Evolutionary conservation across 331 rosid genomes (phyloP).

Genomic region (Stylosanthes scabra): DNA sequence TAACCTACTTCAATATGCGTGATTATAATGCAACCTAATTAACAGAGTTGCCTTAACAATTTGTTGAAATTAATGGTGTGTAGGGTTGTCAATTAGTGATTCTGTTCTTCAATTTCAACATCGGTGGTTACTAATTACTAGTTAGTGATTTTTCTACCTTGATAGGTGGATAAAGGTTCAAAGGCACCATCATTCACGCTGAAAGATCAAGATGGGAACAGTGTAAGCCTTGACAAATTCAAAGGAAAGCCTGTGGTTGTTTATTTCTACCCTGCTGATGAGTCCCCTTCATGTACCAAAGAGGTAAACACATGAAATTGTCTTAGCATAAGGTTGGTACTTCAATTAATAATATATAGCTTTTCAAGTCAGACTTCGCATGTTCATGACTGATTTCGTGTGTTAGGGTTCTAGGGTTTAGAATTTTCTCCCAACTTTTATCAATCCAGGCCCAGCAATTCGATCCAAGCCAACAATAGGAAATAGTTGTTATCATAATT

Average conservation of each 20-base stretch:
- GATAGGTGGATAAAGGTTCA: conserved; percentile 62
- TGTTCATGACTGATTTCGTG: too few relatives aligned
- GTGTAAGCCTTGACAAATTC: conserved; percentile 67
- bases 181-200: conserved; percentile 74
- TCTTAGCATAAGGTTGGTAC: neutral
- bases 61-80: too few relatives aligned
- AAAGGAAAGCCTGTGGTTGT: conserved; percentile 85
- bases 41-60: too few relatives aligned
- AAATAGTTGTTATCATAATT: too few relatives aligned
- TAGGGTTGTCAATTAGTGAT: too few relatives aligned
- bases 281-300: conserved; percentile 93
- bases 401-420: too few relatives aligned
- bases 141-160: neutral
- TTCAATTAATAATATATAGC: neutral
- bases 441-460: too few relatives aligned
- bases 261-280: conserved; percentile 99
- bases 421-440: too few relatives aligned
- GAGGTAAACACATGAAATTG: conserved; percentile 56
- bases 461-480: too few relatives aligned
- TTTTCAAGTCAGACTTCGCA: neutral
- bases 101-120: too few relatives aligned
- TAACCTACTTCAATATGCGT: neutral
- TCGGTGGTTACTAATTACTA: too few relatives aligned
- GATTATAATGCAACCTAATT: too few relatives aligned
- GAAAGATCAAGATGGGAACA: conserved; percentile 83